Evolutionary conservation across 768 basidiomycete species (phyloP), one percentile per base, ranked within the genome.

Genomic region (Hypholoma fasciculare): DNA sequence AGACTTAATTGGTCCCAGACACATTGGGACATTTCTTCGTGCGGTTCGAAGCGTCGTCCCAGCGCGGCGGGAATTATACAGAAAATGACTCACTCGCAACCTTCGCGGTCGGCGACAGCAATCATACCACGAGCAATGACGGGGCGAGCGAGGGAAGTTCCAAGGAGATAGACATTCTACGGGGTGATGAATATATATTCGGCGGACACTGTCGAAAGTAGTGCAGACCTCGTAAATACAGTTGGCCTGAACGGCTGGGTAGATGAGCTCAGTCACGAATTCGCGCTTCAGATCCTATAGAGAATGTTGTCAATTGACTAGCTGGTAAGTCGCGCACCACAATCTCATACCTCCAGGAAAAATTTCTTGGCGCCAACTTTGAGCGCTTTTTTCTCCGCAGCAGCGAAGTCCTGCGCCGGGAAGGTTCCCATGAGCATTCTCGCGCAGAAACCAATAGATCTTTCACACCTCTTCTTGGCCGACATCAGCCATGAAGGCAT

Each of bases 81-180:
- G 30, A 19, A 52, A 42, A 50, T 42, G 48, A 66, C 92, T 80
- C 72, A 96, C 94, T 98, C 93, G 92, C 97, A 99, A 50, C 89
- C 89, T 73, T 98, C 94, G 64, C 78, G 79, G 40, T 90, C 93
- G 17, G 96, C 97, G 53, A 91, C 80, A 38, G 89, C 88, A 59
- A 99, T 98, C 97, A 99, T 99, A 26, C 96, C 96, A 61, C 97
- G 94, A 55, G 97, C 95, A 71, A 98, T 99, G 67, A 99, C 96
- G 20, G 97, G 97, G 27, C 97, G 92, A 52, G 97, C 96, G 52
- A 99, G 89, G 8, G 96, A 98, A 12, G 97, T 98, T 34, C 96
- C 97, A 50, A 98, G 89, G 34, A 98, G 89, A 77, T 98, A 99
- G 54, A 98, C 92, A 67, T 92, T 92, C 91, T 94, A 56, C 27